These are phyloP conservation scores for Trapa bicornis DNA, from an alignment of 345 rosid species.

Conservation along the genomic window DNA sequence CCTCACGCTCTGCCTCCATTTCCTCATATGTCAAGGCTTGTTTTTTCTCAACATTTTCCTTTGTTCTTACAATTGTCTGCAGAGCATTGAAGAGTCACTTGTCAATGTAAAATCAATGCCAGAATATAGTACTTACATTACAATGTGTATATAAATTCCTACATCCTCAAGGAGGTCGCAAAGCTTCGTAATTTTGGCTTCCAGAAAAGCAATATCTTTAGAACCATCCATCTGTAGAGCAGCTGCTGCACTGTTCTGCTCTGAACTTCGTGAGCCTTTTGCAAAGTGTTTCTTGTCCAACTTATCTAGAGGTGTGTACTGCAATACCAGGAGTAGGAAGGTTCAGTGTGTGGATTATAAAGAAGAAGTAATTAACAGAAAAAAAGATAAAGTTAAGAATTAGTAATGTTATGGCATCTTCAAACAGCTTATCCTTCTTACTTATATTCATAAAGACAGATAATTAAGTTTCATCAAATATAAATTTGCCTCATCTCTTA, in stretches of 20 bases:
- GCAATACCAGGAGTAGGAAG: slow-evolving; percentile 11
- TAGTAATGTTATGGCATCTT: background rate
- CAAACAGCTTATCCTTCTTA: background rate
- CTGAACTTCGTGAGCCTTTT: slow-evolving; percentile 36
- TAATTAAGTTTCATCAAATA: slow-evolving; percentile 12
- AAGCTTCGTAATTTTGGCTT: slow-evolving; percentile 58
- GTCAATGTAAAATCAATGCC: background rate
- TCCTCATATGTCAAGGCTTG: slow-evolving; percentile 92
- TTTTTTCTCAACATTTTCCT: slow-evolving; percentile 80
- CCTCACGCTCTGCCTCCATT: slow-evolving; percentile 94
- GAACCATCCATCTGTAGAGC: slow-evolving; percentile 29
- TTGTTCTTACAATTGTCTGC: slow-evolving; percentile 63
- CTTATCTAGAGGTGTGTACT: slow-evolving; percentile 71
- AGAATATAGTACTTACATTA: background rate
- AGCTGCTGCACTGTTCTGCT: slow-evolving; percentile 41
- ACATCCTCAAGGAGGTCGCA: slow-evolving; percentile 75
- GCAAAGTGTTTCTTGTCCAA: slow-evolving; percentile 91
- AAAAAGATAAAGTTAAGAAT: background rate
- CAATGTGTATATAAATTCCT: background rate
- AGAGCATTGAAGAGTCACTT: slow-evolving; percentile 2
- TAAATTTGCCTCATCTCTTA: background rate
- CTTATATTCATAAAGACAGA: background rate
- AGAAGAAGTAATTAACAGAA: background rate
- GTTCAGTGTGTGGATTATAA: background rate
- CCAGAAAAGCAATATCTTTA: slow-evolving; percentile 64